These are phyloP conservation scores for Starmerella kuoi DNA, from an alignment of 805 yeast genomes.

Conservation along the genomic window DNA sequence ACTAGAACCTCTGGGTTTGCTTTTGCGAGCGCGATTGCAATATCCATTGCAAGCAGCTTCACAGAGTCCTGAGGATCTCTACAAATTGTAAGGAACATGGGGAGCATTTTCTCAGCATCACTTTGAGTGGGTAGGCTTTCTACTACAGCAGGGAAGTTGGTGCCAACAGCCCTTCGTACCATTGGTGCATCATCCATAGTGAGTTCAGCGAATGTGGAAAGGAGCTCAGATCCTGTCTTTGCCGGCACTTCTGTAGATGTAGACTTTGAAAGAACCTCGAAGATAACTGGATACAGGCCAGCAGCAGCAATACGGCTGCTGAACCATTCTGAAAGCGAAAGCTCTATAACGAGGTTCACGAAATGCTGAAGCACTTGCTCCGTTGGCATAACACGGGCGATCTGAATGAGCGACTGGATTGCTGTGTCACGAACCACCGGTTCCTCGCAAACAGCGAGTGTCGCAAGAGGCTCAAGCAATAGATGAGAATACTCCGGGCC, in stretches of 20 bases:
- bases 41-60: conserved; percentile 77
- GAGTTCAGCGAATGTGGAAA: conserved; percentile 55
- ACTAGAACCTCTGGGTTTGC: conserved; percentile 21
- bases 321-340: conserved; percentile 89
- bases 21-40: conserved; percentile 62
- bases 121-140: conserved; percentile 34
- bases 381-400: conserved; percentile 47
- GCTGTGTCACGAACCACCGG: conserved; percentile 94
- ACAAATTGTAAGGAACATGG: conserved; percentile 67
- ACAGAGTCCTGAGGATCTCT: conserved; percentile 91
- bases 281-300: conserved; percentile 65
- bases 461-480: conserved; percentile 56
- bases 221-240: conserved; percentile 36
- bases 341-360: conserved; percentile 61
- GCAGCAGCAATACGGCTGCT: conserved; percentile 83
- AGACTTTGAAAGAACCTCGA: conserved; percentile 27
- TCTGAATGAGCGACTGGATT: conserved; percentile 64
- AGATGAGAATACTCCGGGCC: conserved; percentile 55
- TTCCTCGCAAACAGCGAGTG: conserved; percentile 85
- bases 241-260: conserved; percentile 1
- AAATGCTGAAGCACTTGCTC: conserved; percentile 56
- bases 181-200: conserved; percentile 89
- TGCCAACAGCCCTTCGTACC: conserved; percentile 93
- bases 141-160: conserved; percentile 63
- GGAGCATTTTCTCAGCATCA: conserved; percentile 49